Evolutionary conservation across 2,329 filamentous ascomycete species (phyloP).

Genomic region (Xylaria hypoxylon): DNA sequence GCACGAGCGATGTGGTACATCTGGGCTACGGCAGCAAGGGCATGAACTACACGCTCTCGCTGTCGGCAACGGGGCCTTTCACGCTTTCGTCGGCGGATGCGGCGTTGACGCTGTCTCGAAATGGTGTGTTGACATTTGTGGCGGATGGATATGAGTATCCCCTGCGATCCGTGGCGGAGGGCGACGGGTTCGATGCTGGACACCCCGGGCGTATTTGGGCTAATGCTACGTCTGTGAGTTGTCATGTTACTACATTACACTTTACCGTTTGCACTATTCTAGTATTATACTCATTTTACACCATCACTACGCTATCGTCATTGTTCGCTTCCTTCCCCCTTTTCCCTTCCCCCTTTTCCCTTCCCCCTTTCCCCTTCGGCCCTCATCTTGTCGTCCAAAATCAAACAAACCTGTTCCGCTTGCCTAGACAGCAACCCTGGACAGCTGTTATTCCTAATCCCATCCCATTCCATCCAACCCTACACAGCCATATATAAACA

Average conservation of each 20-base stretch:
- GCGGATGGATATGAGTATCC: constrained; percentile 61
- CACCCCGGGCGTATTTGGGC: constrained; percentile 65
- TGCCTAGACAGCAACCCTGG: too few relatives aligned
- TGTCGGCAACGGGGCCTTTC: constrained; percentile 57
- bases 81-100: constrained; percentile 58
- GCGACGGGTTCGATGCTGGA: constrained; percentile 59
- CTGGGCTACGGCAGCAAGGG: constrained; percentile 57
- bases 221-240: constrained; percentile 54
- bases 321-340: not conserved
- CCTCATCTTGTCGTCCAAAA: too few relatives aligned
- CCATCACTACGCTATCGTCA: too few relatives aligned
- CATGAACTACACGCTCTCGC: constrained; percentile 58
- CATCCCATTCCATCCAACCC: not conserved
- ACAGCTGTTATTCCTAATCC: too few relatives aligned
- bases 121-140: constrained; percentile 56
- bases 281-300: not conserved
- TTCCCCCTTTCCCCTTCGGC: not conserved
- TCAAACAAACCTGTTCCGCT: too few relatives aligned
- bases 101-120: constrained; percentile 52
- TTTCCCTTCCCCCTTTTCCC: not conserved
- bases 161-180: constrained; percentile 57
- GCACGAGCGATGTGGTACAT: constrained; percentile 26
- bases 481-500: not conserved
- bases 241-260: not conserved
- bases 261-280: not conserved